A percentile compares a stretch with the other conserved stretches of the same genome.
Evolutionary conservation across 176 grass and related monocot genomes (phyloP).

Genomic region (Oryza brachyantha): DNA sequence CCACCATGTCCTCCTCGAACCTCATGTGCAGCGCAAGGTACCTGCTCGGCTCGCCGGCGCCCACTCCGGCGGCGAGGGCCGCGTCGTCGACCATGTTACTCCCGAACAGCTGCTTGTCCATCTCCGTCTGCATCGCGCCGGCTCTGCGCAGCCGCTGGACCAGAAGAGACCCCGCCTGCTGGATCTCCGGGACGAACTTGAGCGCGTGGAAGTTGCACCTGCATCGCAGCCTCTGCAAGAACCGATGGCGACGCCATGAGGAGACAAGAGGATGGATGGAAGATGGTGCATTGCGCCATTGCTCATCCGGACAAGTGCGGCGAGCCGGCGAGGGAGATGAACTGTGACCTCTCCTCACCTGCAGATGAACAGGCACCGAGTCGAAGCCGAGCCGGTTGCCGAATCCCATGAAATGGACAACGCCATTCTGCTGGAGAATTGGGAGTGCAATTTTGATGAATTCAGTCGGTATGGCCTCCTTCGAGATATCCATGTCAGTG

Average conservation of each 20-base stretch:
- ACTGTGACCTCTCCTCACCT: conserved; percentile 70
- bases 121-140: conserved; percentile 50
- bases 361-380: conserved; percentile 68
- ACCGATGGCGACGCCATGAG: neutral
- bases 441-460: conserved; percentile 65
- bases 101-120: conserved; percentile 80
- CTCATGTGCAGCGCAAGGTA: conserved; percentile 91
- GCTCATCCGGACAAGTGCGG: neutral
- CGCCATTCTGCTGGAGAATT: conserved; percentile 53
- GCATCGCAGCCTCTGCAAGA: conserved; percentile 81
- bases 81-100: conserved; percentile 32
- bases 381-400: conserved; percentile 95
- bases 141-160: conserved; percentile 70
- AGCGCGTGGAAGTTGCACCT: conserved; percentile 96
- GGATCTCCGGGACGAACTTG: conserved; percentile 76
- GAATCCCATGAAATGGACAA: conserved; percentile 92
- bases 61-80: neutral
- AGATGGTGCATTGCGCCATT: neutral
- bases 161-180: conserved; percentile 65
- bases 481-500: conserved; percentile 80
- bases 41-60: conserved; percentile 26
- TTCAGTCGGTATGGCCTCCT: conserved; percentile 79
- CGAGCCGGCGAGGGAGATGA: neutral
- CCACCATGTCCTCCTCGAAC: conserved; percentile 98
- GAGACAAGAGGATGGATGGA: neutral